Conservation (phyloP, 768 basidiomycete species). For the Trametopsis cervina region DNA sequence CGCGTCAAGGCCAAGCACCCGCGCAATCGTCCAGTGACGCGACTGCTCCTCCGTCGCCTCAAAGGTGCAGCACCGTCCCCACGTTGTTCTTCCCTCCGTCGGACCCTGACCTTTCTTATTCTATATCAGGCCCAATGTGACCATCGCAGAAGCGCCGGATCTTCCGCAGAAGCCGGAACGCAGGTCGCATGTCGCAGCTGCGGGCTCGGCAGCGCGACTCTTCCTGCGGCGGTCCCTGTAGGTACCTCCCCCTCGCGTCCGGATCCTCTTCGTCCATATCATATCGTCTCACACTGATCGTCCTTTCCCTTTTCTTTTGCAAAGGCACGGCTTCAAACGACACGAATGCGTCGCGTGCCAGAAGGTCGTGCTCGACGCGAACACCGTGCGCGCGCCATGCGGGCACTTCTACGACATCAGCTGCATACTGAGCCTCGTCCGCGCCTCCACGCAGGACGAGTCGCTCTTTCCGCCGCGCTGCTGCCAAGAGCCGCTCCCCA, state of each 20-base stretch:
- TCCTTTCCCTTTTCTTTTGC: not conserved
- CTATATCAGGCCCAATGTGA: not conserved
- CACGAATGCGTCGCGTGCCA: constrained; percentile 20
- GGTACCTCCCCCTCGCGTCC: not conserved
- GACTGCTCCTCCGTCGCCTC: not conserved
- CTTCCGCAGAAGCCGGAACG: not conserved
- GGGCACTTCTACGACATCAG: constrained; percentile 20
- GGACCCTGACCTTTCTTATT: no score
- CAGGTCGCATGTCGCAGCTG: not conserved
- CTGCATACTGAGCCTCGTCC: constrained; percentile 21
- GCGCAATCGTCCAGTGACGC: not conserved
- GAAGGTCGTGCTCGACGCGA: constrained; percentile 1
- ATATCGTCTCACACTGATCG: not conserved
- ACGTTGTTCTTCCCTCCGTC: not conserved
- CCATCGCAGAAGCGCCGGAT: not conserved
- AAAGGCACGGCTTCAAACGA: constrained; percentile 1
- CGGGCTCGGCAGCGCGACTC: constrained; percentile 3
- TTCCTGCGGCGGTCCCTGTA: constrained; percentile 11
- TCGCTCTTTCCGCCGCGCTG: constrained; percentile 25
- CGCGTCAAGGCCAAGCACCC: not conserved
- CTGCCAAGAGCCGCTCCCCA: constrained; percentile 19
- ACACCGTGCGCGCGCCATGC: constrained; percentile 15
- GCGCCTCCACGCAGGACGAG: constrained; percentile 17
- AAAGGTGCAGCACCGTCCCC: not conserved
- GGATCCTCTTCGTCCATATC: not conserved